phyloP scores from a whole-genome alignment of 2,329 filamentous ascomycete genomes.

The Exophiala mesophila region DNA sequence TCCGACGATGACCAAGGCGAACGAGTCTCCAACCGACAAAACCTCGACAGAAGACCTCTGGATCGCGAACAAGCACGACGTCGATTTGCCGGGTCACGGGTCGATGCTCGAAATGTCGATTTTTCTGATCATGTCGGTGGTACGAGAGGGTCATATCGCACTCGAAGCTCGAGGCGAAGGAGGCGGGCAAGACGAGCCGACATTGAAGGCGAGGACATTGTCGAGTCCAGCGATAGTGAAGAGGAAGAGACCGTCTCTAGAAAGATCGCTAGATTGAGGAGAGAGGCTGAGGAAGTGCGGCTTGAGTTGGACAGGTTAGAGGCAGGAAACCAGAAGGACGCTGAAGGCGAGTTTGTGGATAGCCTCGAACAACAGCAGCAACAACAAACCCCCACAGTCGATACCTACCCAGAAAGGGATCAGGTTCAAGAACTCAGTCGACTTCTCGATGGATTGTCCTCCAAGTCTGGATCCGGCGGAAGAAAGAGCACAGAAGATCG shows the following conservation, averaged over 20 bases:
- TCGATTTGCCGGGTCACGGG: conserved; percentile 68
- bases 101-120: conserved; percentile 74
- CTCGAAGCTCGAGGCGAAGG: conserved; percentile 62
- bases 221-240: conserved; percentile 57
- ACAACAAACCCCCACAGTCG: conserved; percentile 35
- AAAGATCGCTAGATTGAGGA: conserved; percentile 74
- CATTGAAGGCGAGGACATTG: conserved; percentile 59
- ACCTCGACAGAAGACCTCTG: conserved; percentile 71
- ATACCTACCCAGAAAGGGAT: conserved; percentile 39
- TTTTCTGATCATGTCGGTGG: conserved; percentile 84
- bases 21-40: conserved; percentile 33
- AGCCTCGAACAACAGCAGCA: conserved; percentile 39
- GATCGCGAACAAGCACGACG: conserved; percentile 74
- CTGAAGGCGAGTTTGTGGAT: conserved; percentile 17
- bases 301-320: conserved; percentile 41
- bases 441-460: conserved; percentile 52
- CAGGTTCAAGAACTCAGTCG: conserved; percentile 65
- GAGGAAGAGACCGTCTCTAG: conserved; percentile 70
- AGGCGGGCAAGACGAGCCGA: conserved; percentile 39
- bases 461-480: conserved; percentile 11
- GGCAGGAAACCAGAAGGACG: conserved; percentile 49
- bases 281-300: conserved; percentile 74
- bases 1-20: conserved; percentile 36
- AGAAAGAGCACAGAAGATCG: conserved; percentile 17
- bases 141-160: conserved; percentile 78